Evolutionary conservation across 2,329 filamentous ascomycete species (phyloP).

Genomic region (Trichoderma endophyticum): DNA sequence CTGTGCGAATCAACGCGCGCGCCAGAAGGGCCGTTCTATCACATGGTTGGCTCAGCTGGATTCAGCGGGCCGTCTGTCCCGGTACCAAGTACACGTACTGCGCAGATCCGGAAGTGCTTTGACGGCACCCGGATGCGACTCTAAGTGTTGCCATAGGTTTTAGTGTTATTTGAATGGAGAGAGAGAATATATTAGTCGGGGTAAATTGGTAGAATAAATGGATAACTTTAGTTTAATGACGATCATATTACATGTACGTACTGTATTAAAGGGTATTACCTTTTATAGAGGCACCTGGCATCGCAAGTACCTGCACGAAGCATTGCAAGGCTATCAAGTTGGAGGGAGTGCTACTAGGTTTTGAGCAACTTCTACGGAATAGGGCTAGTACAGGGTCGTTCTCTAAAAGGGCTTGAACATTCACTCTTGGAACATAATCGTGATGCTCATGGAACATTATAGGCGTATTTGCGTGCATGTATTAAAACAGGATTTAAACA

Average conservation of each 20-base stretch:
- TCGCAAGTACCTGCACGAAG: not conserved
- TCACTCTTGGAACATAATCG: not conserved
- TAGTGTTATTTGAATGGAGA: not conserved
- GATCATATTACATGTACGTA: not conserved
- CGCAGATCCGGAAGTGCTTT: constrained; percentile 8
- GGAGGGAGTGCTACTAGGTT: not conserved
- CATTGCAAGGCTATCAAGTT: not conserved
- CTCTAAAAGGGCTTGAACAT: not conserved
- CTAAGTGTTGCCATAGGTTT: not conserved
- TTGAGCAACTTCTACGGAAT: not conserved
- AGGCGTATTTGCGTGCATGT: not conserved
- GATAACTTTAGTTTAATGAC: not conserved
- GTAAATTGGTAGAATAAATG: not conserved
- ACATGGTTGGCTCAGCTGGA: constrained; percentile 1
- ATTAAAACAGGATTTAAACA: constrained; percentile 3
- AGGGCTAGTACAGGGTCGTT: not conserved
- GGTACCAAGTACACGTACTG: not conserved
- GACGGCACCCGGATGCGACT: not conserved
- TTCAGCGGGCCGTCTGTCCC: not conserved
- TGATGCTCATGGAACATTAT: not conserved
- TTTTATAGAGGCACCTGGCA: not conserved
- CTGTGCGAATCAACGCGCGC: not conserved
- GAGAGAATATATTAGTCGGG: not conserved
- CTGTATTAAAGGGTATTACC: not conserved
- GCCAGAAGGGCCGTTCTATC: not conserved